Evolutionary conservation across 2,329 filamentous ascomycete species (phyloP).

Genomic region (Hymenoscyphus occultus): DNA sequence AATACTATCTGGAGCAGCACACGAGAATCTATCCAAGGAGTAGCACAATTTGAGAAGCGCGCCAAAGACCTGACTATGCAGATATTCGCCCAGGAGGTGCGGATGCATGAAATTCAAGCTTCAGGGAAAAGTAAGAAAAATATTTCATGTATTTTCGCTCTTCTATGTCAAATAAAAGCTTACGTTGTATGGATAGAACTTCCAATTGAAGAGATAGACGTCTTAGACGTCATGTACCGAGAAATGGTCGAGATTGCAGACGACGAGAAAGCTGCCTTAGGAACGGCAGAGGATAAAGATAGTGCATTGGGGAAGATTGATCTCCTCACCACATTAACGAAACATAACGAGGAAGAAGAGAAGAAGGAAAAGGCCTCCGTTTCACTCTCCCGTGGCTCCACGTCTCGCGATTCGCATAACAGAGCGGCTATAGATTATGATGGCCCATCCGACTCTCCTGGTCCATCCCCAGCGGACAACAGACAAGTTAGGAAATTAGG

Average conservation of each 20-base stretch:
- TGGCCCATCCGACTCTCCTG: slow-evolving; percentile 34
- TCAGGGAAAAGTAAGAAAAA: neutral
- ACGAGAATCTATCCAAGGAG: neutral
- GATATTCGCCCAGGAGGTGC: slow-evolving; percentile 18
- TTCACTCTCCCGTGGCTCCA: slow-evolving; percentile 22
- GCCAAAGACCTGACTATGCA: slow-evolving; percentile 12
- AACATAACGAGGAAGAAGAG: slow-evolving; percentile 26
- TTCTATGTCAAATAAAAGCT: neutral
- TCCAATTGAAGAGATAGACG: slow-evolving; percentile 27
- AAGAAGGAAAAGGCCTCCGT: slow-evolving; percentile 14
- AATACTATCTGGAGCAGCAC: slow-evolving; percentile 15
- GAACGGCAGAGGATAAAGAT: slow-evolving; percentile 11
- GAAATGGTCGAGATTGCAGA: slow-evolving; percentile 34
- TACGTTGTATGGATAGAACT: slow-evolving; percentile 18
- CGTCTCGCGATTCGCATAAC: slow-evolving; percentile 28
- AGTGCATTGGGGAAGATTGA: slow-evolving; percentile 17
- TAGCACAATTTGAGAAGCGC: slow-evolving; percentile 8
- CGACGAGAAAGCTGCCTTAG: slow-evolving; percentile 20
- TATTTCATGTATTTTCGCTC: neutral
- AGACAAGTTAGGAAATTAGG: slow-evolving; percentile 31
- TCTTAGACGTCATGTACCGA: slow-evolving; percentile 30
- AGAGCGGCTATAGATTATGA: slow-evolving; percentile 33
- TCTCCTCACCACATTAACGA: slow-evolving; percentile 25
- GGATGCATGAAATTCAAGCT: slow-evolving; percentile 7
- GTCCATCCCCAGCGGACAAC: slow-evolving; percentile 33